Evolutionary conservation across 2,329 filamentous ascomycete species (phyloP).

Genomic region (Ceratocystis destructans): DNA sequence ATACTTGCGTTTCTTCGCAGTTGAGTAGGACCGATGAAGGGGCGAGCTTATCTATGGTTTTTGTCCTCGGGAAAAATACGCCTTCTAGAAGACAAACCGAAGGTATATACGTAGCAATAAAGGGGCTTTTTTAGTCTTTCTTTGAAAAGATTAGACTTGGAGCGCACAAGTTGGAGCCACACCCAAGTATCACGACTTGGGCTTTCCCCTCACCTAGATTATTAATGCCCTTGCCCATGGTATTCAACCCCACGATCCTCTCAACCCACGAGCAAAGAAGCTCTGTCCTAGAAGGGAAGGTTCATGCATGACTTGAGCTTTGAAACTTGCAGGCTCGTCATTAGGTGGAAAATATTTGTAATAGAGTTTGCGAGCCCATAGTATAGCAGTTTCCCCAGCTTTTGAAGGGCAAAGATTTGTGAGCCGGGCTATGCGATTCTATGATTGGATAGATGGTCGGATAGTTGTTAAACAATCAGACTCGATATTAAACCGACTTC

Average conservation of each 20-base stretch:
- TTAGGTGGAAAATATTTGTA: constrained; percentile 6
- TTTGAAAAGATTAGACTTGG: neutral
- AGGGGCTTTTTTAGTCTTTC: neutral
- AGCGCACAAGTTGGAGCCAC: neutral
- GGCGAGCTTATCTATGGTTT: neutral
- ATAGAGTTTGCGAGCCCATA: constrained; percentile 4
- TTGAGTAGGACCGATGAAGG: neutral
- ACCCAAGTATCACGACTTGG: neutral
- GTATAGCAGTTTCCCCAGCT: constrained; percentile 6
- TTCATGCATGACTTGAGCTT: neutral
- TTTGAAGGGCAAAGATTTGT: neutral
- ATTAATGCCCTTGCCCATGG: neutral
- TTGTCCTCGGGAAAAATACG: neutral
- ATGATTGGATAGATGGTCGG: neutral
- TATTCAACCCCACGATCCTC: neutral
- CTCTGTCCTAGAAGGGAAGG: neutral
- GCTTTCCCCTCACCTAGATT: neutral
- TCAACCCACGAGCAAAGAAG: neutral
- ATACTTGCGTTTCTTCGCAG: neutral
- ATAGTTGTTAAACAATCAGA: neutral
- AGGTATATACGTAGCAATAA: neutral
- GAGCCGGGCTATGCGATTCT: neutral
- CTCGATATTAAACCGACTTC: neutral
- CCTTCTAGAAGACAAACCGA: neutral
- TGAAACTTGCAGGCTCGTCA: neutral